Conservation (phyloP, 345 rosid genomes). For the Camelina neglecta region DNA sequence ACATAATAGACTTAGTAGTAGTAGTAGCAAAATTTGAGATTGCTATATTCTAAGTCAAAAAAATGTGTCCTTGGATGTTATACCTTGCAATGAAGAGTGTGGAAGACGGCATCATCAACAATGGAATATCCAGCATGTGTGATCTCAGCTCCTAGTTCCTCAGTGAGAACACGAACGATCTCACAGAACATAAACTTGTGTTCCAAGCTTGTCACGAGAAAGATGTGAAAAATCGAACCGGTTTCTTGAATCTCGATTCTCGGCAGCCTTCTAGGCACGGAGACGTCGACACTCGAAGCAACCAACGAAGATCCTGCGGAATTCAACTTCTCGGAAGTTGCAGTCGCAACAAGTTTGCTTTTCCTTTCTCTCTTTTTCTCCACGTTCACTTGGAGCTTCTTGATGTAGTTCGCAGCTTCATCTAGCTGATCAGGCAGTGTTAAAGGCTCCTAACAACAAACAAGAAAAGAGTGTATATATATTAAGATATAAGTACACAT, state of each 20-base stretch:
- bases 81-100: conserved; percentile 49
- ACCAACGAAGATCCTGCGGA: conserved; percentile 31
- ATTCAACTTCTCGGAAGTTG: conserved; percentile 23
- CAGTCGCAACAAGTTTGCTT: conserved; percentile 15
- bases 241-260: conserved; percentile 42
- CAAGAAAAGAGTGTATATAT: conserved; percentile 2
- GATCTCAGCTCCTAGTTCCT: conserved; percentile 39
- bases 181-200: conserved; percentile 39
- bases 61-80: background rate
- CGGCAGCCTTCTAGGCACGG: conserved; percentile 25
- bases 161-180: conserved; percentile 38
- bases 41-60: background rate
- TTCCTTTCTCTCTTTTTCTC: conserved; percentile 41
- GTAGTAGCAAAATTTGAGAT: conserved; percentile 12
- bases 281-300: conserved; percentile 22
- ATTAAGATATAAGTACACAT: background rate
- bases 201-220: conserved; percentile 45
- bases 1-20: background rate
- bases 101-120: conserved; percentile 41
- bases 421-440: conserved; percentile 44
- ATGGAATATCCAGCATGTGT: conserved; percentile 43
- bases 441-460: conserved; percentile 35
- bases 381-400: conserved; percentile 43
- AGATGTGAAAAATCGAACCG: conserved; percentile 35
- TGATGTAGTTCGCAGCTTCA: conserved; percentile 47